These are phyloP conservation scores for Epichloe festucae DNA, from an alignment of 2,329 filamentous ascomycete species.

Conservation along the genomic window DNA sequence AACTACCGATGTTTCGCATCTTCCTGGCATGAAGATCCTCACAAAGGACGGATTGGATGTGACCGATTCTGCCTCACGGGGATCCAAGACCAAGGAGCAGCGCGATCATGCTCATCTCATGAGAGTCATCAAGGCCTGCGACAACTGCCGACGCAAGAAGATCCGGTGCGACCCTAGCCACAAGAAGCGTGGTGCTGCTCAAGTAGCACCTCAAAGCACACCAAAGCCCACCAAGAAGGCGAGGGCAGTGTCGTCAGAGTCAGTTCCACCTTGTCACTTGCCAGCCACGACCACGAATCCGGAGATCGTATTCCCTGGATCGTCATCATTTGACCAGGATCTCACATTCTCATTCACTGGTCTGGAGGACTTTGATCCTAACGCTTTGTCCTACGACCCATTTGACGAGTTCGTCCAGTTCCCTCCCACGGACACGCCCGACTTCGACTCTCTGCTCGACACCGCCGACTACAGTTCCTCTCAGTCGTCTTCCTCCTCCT, in stretches of 20 bases:
- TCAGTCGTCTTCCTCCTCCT: slow-evolving; percentile 14
- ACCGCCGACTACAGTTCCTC: slow-evolving; percentile 30
- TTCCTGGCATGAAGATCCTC: slow-evolving; percentile 55
- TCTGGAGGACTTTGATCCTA: slow-evolving; percentile 10
- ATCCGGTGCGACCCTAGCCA: slow-evolving; percentile 48
- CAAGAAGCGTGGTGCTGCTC: slow-evolving; percentile 31
- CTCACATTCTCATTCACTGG: slow-evolving; percentile 12
- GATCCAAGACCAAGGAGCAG: slow-evolving; percentile 55
- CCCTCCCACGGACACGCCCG: slow-evolving; percentile 21
- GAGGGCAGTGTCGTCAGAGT: slow-evolving; percentile 14
- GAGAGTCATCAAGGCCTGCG: slow-evolving; percentile 55
- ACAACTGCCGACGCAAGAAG: slow-evolving; percentile 50
- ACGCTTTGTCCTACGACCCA: slow-evolving; percentile 14
- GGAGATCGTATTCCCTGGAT: background rate
- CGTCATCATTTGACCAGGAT: slow-evolving; percentile 9
- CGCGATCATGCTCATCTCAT: slow-evolving; percentile 54
- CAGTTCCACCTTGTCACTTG: slow-evolving; percentile 11
- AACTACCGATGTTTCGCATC: slow-evolving; percentile 33
- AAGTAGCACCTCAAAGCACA: slow-evolving; percentile 15
- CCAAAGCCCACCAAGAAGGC: slow-evolving; percentile 30
- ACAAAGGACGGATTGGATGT: slow-evolving; percentile 50
- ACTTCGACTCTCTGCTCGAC: slow-evolving; percentile 35
- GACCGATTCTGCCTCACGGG: slow-evolving; percentile 47
- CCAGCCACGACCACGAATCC: background rate
- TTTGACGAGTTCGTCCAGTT: slow-evolving; percentile 36